A percentile compares a stretch with the other conserved stretches of the same genome.
Evolutionary conservation across 2,329 filamentous ascomycete genomes (phyloP).

Genomic region (Tolypocladium pustulatum): DNA sequence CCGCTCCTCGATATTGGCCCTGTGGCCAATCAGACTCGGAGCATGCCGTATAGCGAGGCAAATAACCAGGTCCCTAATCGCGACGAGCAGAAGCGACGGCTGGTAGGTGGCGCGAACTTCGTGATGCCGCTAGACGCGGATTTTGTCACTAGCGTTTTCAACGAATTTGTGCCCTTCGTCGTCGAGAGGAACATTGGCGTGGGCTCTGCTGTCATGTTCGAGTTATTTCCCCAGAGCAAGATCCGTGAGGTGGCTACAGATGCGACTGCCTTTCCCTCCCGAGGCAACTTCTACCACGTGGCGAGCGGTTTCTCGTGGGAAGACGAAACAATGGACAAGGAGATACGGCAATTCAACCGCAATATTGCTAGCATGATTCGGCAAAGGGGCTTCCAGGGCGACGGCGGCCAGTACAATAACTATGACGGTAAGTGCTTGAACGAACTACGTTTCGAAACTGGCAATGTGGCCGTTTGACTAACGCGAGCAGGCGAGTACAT

Average conservation of each 20-base stretch:
- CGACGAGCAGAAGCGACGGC: conserved; percentile 21
- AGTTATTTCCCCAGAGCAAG: conserved; percentile 19
- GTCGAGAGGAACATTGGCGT: conserved; percentile 10
- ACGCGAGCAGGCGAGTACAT: conserved; percentile 12
- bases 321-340: conserved; percentile 22
- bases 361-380: conserved; percentile 16
- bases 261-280: conserved; percentile 33
- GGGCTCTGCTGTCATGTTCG: conserved; percentile 20
- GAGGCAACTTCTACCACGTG: conserved; percentile 32
- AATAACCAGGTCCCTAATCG: conserved; percentile 20
- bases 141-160: conserved; percentile 15
- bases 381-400: conserved; percentile 12
- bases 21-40: conserved; percentile 19
- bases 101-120: conserved; percentile 29
- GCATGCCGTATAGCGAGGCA: conserved; percentile 27
- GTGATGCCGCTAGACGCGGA: conserved; percentile 23
- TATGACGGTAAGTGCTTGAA: background rate
- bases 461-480: background rate
- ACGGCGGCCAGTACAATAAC: conserved; percentile 6
- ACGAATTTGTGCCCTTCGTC: conserved; percentile 16
- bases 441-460: background rate
- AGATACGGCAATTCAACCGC: conserved; percentile 27
- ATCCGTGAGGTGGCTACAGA: conserved; percentile 21
- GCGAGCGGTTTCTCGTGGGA: conserved; percentile 29
- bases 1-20: conserved; percentile 23